Conservation (phyloP, 116 monocot species). For the Zostera marina region DNA sequence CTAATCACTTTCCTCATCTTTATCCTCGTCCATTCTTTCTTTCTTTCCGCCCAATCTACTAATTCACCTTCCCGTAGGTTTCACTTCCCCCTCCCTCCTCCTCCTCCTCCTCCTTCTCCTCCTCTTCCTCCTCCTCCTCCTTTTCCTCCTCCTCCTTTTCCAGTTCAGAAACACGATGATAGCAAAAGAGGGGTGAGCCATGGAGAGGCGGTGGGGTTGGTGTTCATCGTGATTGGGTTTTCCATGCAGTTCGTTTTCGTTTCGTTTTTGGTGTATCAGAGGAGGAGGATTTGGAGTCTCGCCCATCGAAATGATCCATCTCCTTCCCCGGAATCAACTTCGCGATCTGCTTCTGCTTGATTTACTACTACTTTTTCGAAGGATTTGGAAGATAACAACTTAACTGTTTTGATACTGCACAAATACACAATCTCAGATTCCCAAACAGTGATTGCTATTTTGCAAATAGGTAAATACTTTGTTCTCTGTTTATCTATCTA, state of each 20-base stretch:
- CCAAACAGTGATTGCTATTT: too few relatives aligned
- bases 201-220: slow-evolving; percentile 1
- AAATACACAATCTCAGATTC: too few relatives aligned
- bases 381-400: too few relatives aligned
- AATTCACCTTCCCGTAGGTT: background rate
- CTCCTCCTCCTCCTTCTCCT: background rate
- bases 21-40: background rate
- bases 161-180: background rate
- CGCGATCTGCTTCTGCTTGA: too few relatives aligned
- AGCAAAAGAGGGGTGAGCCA: background rate
- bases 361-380: too few relatives aligned
- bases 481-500: too few relatives aligned
- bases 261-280: slow-evolving; percentile 1
- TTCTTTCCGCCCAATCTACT: background rate
- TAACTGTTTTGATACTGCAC: too few relatives aligned
- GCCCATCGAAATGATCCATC: too few relatives aligned
- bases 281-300: background rate
- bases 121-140: background rate
- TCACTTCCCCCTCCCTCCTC: background rate
- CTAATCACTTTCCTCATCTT: background rate
- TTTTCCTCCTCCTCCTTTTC: background rate
- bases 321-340: too few relatives aligned
- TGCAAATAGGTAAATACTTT: too few relatives aligned
- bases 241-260: slow-evolving; percentile 4
- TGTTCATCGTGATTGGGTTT: background rate